phyloP scores from a whole-genome alignment of 179 eudicot genomes.

The Amaranthus tricolor region DNA sequence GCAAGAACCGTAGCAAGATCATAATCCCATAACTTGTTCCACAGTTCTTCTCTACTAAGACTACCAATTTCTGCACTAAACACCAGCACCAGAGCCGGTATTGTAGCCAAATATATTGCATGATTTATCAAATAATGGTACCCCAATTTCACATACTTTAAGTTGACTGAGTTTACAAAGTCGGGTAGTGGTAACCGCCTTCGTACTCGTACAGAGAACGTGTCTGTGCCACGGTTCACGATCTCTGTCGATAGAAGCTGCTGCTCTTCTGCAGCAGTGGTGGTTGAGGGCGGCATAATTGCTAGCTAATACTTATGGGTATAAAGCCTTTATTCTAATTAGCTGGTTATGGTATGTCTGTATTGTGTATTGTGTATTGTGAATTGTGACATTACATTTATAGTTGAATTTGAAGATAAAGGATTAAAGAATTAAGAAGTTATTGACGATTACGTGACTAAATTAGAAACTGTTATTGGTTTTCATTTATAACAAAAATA shows the following conservation, averaged over 20 bases:
- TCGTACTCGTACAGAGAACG: conserved; percentile 79
- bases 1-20: conserved; percentile 71
- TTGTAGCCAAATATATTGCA: conserved; percentile 66
- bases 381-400: background rate
- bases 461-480: background rate
- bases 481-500: conserved; percentile 9
- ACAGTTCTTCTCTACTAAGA: conserved; percentile 58
- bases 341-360: background rate
- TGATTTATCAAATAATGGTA: conserved; percentile 83
- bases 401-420: background rate
- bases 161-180: conserved; percentile 75
- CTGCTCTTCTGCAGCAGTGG: conserved; percentile 43
- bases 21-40: conserved; percentile 62
- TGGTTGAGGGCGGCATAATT: conserved; percentile 19
- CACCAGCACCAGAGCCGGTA: conserved; percentile 60
- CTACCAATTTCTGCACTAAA: conserved; percentile 76
- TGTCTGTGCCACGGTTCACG: conserved; percentile 65
- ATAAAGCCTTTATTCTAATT: too few species aligned
- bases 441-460: background rate
- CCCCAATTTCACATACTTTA: conserved; percentile 86
- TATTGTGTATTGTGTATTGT: background rate
- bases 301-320: background rate
- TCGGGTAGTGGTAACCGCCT: conserved; percentile 74
- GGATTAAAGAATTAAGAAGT: background rate
- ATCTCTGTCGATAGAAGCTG: conserved; percentile 69